Conservation (phyloP, 768 basidiomycete species). For the Trametes coccinea region DNA sequence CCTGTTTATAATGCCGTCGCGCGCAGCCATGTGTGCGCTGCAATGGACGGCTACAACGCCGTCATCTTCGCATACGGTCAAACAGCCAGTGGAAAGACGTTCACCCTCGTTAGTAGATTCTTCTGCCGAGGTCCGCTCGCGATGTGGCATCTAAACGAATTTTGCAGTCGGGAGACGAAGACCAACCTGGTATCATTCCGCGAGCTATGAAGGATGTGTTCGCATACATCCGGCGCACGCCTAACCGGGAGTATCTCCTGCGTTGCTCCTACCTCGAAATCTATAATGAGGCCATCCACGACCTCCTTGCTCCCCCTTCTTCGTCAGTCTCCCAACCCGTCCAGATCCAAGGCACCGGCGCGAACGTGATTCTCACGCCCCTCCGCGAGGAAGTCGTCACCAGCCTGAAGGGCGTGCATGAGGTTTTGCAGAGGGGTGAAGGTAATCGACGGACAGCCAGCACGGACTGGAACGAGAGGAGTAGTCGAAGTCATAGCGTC, state of each 20-base stretch:
- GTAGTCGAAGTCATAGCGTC: constrained; percentile 92
- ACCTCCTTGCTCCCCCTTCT: constrained; percentile 76
- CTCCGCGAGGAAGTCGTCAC: constrained; percentile 94
- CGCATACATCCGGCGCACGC: constrained; percentile 72
- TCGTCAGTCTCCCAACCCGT: constrained; percentile 57
- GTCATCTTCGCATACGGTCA: constrained; percentile 95
- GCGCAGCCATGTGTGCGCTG: constrained; percentile 78
- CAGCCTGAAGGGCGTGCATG: constrained; percentile 80
- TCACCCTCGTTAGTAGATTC: constrained; percentile 51
- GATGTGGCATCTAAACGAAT: background rate
- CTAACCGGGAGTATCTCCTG: constrained; percentile 86
- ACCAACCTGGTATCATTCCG: constrained; percentile 93
- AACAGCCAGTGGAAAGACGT: constrained; percentile 79
- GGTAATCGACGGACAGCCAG: constrained; percentile 86
- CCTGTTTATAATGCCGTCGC: constrained; percentile 76
- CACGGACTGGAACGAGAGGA: constrained; percentile 99
- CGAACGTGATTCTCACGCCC: constrained; percentile 67
- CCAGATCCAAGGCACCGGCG: constrained; percentile 68
- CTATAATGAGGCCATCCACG: constrained; percentile 90
- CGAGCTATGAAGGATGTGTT: constrained; percentile 93
- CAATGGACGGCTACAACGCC: constrained; percentile 97
- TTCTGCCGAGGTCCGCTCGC: background rate
- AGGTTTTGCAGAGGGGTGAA: constrained; percentile 84
- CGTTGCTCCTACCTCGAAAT: constrained; percentile 97
- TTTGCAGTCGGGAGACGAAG: constrained; percentile 64